Evolutionary conservation across 345 rosid genomes (phyloP).

Genomic region (Eucalyptus cloeziana): DNA sequence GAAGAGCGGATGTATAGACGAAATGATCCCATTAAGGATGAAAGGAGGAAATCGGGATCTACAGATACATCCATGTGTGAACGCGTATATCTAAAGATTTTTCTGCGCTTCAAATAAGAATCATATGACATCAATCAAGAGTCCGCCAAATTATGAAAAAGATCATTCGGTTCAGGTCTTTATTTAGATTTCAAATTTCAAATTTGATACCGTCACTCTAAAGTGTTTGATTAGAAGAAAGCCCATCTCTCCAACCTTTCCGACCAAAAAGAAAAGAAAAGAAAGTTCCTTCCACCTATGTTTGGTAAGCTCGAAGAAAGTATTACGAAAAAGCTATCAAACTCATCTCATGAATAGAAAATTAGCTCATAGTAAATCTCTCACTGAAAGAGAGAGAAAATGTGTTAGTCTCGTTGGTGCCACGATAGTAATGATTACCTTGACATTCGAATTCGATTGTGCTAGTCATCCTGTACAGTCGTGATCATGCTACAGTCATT

Average conservation of each 20-base stretch:
- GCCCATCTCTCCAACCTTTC: neutral
- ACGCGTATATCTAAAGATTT: fast-evolving
- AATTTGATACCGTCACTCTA: fast-evolving
- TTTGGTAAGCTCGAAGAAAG: neutral
- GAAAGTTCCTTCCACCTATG: neutral
- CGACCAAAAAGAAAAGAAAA: neutral
- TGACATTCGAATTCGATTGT: fast-evolving
- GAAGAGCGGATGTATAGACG: fast-evolving
- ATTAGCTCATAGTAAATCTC: neutral
- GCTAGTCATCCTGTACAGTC: fast-evolving
- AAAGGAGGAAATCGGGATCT: fast-evolving
- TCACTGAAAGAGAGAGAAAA: neutral
- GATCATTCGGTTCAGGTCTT: fast-evolving
- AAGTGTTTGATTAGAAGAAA: neutral
- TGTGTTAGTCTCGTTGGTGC: neutral
- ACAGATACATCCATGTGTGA: fast-evolving
- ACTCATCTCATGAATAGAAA: neutral
- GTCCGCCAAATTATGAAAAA: neutral
- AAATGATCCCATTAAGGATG: neutral
- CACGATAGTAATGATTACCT: neutral
- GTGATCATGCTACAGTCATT: neutral
- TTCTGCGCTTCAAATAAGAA: neutral
- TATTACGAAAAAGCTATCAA: neutral
- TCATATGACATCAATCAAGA: neutral
- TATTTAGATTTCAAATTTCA: neutral